phyloP scores from a whole-genome alignment of 75 land plant genomes.

The Selaginella tamariscina region DNA sequence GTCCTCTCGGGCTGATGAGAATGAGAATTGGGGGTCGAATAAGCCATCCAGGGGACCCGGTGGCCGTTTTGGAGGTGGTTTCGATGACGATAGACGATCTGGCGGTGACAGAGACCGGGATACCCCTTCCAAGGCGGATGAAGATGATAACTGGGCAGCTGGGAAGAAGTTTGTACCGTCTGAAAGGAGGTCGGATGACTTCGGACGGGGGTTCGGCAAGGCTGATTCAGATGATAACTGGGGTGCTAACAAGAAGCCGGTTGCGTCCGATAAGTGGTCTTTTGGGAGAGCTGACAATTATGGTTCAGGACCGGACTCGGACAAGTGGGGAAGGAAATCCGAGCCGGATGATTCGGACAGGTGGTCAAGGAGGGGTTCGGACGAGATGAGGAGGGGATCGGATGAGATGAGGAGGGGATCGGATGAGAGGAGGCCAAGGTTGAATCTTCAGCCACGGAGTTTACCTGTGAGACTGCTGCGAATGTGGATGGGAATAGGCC shows the following conservation, averaged over 20 bases:
- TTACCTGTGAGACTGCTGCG: conserved; percentile 18
- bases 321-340: conserved; percentile 16
- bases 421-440: conserved; percentile 53
- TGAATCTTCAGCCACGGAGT: conserved; percentile 59
- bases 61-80: not conserved
- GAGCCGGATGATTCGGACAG: conserved; percentile 25
- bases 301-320: not conserved
- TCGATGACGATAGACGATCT: not conserved
- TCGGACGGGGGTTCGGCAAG: conserved; percentile 16
- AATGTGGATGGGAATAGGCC: conserved; percentile 27
- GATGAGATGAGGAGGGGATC: conserved; percentile 16
- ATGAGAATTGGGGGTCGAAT: conserved; percentile 57
- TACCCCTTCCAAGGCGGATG: not conserved
- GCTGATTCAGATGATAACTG: conserved; percentile 41
- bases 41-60: conserved; percentile 15
- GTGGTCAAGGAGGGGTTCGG: conserved; percentile 28
- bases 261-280: conserved; percentile 12
- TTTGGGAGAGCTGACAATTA: not conserved
- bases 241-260: conserved; percentile 41
- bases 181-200: conserved; percentile 13
- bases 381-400: conserved; percentile 14
- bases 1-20: conserved; percentile 68
- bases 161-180: conserved; percentile 38
- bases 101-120: not conserved
- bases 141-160: conserved; percentile 55